A percentile compares a stretch with the other conserved stretches of the same genome.
These are phyloP conservation scores for Scedosporium minutisporum DNA, from an alignment of 2,329 filamentous ascomycete genomes.

Conservation along the genomic window DNA sequence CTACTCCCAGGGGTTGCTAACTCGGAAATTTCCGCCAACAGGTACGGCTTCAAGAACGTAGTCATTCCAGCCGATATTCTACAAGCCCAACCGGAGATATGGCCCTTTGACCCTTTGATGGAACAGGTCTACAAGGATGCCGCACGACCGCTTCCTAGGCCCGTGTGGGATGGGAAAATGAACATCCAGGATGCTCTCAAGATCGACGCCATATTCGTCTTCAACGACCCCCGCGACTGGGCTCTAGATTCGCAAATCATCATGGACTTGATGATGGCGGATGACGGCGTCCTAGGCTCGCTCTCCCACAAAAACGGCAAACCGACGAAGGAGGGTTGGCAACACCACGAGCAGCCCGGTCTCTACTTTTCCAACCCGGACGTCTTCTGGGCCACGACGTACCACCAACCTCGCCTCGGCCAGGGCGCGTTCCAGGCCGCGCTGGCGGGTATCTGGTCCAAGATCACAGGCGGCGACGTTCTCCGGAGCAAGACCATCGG, in stretches of 20 bases:
- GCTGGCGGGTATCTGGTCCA: conserved; percentile 68
- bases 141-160: conserved; percentile 46
- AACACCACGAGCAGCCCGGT: conserved; percentile 67
- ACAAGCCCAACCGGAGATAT: conserved; percentile 61
- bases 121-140: conserved; percentile 49
- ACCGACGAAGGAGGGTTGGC: conserved; percentile 58
- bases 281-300: conserved; percentile 71
- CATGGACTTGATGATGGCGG: conserved; percentile 70
- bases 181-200: conserved; percentile 44
- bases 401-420: conserved; percentile 77
- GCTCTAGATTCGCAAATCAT: conserved; percentile 81
- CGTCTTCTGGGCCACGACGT: conserved; percentile 77
- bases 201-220: conserved; percentile 85
- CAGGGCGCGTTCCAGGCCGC: conserved; percentile 86
- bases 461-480: conserved; percentile 54
- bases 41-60: conserved; percentile 68
- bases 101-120: conserved; percentile 69
- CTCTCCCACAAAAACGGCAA: conserved; percentile 64
- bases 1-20: background rate
- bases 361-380: conserved; percentile 89
- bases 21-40: conserved; percentile 10
- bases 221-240: conserved; percentile 96
- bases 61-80: conserved; percentile 81
- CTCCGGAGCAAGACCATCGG: conserved; percentile 63
- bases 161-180: conserved; percentile 31